Base-by-base conservation (phyloP, 1,284 basidiomycete species). In the Ceratobasidium sp. region DNA sequence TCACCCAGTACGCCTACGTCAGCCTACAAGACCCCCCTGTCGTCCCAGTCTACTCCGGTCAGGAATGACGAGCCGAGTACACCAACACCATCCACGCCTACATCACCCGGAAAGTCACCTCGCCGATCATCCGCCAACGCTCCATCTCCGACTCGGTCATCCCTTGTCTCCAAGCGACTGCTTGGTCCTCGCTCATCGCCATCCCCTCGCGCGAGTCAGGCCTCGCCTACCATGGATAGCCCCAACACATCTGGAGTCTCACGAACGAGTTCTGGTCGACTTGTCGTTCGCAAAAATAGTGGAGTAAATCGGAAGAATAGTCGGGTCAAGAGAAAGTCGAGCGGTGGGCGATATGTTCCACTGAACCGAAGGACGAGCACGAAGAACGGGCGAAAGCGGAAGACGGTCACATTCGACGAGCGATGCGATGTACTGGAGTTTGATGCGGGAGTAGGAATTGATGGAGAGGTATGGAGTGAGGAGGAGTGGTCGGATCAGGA, bases 401-500 rank as follows among this genome's bases (percentile, higher is more conserved):
- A 96, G 85, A 96, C 92, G 0, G 96, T 98, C 65, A 95, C 92
- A 0, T 98, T 96, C 81, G 90, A 95, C 84, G 91, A 94, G 81
- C 89, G 91, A 9, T 95, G 94, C 80, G 95, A 97, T 81, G 95
- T 98, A 38, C 87, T 97, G 78, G 96, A 97, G 84, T 96, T 95
- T 83, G 92, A 94, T 78, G 85, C 88, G 20, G 90, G 92, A 59
- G 90, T 83, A 0, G 76, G 65, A 23, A 69, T 76, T 23, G 86
- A 87, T 28, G 85, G 84, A 54, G 84, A 85, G 38, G 83, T 85
- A 44, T 84, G 70, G 70, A 74, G 70, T 46, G 87, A 86, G 42
- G 91, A 90, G 59, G 70, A 74, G 17, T 88, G 89, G 15, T 83
- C 83, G 6, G 85, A 82, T 13, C 83, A 85, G 66, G 83, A 82